Conservation (phyloP, 225 moss, liverwort and hornwort species). For the Sphagnum contortum region DNA sequence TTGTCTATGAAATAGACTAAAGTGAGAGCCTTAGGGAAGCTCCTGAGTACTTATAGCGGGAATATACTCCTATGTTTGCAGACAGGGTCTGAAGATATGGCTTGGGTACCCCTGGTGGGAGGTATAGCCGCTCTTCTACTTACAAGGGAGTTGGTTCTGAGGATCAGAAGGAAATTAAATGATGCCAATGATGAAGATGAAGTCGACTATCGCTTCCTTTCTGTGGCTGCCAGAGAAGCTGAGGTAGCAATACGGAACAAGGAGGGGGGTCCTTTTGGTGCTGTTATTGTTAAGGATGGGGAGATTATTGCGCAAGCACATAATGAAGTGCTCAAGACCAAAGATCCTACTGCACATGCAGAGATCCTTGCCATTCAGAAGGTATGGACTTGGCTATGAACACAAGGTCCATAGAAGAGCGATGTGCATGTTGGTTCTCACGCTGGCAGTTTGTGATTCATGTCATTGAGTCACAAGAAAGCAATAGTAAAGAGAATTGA, state of each 20-base stretch:
- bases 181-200: conserved; percentile 44
- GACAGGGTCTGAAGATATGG: conserved; percentile 17
- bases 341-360: conserved; percentile 69
- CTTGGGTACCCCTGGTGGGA: conserved; percentile 43
- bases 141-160: conserved; percentile 19
- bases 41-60: too few species aligned
- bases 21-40: too few species aligned
- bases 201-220: conserved; percentile 45
- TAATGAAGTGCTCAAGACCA: conserved; percentile 54
- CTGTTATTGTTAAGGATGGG: conserved; percentile 50
- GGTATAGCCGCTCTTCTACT: conserved; percentile 35
- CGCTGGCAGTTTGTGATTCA: too few species aligned
- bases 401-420: not conserved
- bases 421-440: not conserved
- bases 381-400: conserved; percentile 7
- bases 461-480: too few species aligned
- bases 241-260: conserved; percentile 39
- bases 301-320: conserved; percentile 57
- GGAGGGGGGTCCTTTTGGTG: conserved; percentile 60
- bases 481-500: too few species aligned
- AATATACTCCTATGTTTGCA: too few species aligned
- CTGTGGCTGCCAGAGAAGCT: conserved; percentile 57
- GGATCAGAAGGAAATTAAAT: conserved; percentile 17
- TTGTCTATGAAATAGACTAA: too few species aligned
- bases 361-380: conserved; percentile 60